Evolutionary conservation across 2,329 filamentous ascomycete species (phyloP).

Genomic region (Teratosphaeria gauchensis): DNA sequence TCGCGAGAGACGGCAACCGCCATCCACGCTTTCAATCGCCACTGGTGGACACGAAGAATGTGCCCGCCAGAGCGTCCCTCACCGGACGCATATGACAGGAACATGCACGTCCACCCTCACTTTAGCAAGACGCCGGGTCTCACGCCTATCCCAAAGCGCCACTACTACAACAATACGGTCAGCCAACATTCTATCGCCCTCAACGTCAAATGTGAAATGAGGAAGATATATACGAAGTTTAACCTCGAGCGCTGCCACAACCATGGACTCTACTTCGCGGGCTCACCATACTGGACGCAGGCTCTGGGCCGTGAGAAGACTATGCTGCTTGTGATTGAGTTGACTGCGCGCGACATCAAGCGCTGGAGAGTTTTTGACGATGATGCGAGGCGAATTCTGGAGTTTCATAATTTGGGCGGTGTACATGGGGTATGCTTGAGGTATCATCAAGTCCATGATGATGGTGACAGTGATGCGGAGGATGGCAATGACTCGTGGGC

Average conservation of each 20-base stretch:
- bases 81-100: constrained; percentile 6
- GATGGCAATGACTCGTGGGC: neutral
- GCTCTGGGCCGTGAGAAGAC: neutral
- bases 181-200: neutral
- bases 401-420: neutral
- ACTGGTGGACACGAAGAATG: neutral
- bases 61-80: constrained; percentile 1
- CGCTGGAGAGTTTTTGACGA: neutral
- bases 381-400: neutral
- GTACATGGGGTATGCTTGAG: neutral
- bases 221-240: neutral
- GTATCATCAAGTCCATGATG: neutral
- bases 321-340: neutral
- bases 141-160: neutral
- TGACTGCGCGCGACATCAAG: neutral
- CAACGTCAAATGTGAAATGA: neutral
- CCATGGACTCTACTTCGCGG: neutral
- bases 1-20: too few relatives aligned
- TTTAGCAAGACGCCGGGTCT: constrained; percentile 5
- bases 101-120: constrained; percentile 4
- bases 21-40: neutral
- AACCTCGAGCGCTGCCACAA: neutral
- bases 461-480: neutral
- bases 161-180: neutral
- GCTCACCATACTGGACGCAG: neutral